phyloP scores from a whole-genome alignment of 2,329 filamentous ascomycete species.

The Cercospora beticola region DNA sequence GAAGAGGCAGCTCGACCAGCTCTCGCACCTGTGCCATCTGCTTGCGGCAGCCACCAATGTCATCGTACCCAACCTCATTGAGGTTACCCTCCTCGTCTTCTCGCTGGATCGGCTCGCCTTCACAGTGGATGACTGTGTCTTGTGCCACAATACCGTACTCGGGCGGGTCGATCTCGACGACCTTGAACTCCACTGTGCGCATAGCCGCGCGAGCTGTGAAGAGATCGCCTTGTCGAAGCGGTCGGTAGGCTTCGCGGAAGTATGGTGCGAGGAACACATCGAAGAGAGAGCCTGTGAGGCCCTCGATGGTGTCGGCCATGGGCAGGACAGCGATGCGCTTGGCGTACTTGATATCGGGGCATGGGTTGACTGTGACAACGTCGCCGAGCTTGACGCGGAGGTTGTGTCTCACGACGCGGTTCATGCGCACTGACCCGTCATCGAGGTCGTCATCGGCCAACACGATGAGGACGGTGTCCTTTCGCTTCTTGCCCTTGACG shows the following conservation, averaged over 20 bases:
- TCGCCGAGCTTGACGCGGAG: constrained; percentile 98
- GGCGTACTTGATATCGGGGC: constrained; percentile 99
- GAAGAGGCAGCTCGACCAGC: constrained; percentile 92
- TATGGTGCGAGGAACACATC: constrained; percentile 99
- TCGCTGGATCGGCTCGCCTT: constrained; percentile 93
- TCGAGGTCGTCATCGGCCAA: constrained; percentile 96
- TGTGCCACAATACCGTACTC: constrained; percentile 99
- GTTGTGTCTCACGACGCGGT: constrained; percentile 98
- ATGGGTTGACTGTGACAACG: constrained; percentile 94
- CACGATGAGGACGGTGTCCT: constrained; percentile 97
- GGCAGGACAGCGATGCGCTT: constrained; percentile 98
- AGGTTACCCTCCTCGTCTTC: constrained; percentile 99
- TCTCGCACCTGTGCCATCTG: constrained; percentile 99
- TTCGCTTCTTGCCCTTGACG: constrained; percentile 99
- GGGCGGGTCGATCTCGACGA: constrained; percentile 95
- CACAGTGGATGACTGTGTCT: constrained; percentile 98
- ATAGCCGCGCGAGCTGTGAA: constrained; percentile 98
- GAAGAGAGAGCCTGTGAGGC: constrained; percentile 94
- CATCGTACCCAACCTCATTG: constrained; percentile 98
- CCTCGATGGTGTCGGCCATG: constrained; percentile 97
- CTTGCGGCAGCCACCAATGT: constrained; percentile 98
- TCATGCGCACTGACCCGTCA: constrained; percentile 94
- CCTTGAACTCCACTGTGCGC: constrained; percentile 99
- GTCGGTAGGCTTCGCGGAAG: constrained; percentile 98
- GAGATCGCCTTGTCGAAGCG: constrained; percentile 92